phyloP scores from a whole-genome alignment of 345 rosid genomes.

The Jatropha curcas region DNA sequence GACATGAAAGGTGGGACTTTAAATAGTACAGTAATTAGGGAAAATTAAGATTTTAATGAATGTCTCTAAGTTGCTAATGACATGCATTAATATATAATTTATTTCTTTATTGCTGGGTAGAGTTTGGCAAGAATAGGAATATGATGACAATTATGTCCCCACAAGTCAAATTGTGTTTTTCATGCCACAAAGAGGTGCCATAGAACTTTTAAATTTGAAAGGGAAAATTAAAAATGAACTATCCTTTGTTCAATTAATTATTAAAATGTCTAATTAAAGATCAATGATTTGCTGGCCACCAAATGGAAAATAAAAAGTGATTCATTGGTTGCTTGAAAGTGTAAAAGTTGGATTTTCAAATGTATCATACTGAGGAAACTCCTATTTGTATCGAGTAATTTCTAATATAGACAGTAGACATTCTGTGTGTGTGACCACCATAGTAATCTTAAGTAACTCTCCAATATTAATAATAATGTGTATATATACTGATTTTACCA shows the following conservation, averaged over 20 bases:
- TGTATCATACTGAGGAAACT: too few species aligned
- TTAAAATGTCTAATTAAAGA: neutral
- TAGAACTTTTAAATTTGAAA: neutral
- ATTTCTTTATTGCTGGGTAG: neutral
- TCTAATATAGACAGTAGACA: neutral
- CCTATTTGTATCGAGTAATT: neutral
- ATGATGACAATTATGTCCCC: slow-evolving; percentile 10
- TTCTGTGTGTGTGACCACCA: neutral
- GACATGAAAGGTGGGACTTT: slow-evolving; percentile 13
- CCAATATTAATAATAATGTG: too few species aligned
- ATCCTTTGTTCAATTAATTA: neutral
- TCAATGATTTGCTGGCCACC: neutral
- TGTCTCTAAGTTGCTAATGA: slow-evolving; percentile 9
- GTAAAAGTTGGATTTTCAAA: too few species aligned
- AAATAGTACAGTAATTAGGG: neutral
- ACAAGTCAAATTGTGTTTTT: neutral
- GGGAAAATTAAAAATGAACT: neutral
- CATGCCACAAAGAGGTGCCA: too few species aligned
- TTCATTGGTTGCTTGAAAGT: neutral
- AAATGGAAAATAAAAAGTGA: neutral
- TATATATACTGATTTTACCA: too few species aligned
- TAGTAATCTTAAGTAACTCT: neutral
- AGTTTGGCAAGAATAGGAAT: slow-evolving; percentile 6
- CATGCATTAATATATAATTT: neutral
- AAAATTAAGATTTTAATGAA: neutral